These are phyloP conservation scores for Penicillium mononematosum DNA, from an alignment of 495 filamentous ascomycete genomes.

Conservation along the genomic window DNA sequence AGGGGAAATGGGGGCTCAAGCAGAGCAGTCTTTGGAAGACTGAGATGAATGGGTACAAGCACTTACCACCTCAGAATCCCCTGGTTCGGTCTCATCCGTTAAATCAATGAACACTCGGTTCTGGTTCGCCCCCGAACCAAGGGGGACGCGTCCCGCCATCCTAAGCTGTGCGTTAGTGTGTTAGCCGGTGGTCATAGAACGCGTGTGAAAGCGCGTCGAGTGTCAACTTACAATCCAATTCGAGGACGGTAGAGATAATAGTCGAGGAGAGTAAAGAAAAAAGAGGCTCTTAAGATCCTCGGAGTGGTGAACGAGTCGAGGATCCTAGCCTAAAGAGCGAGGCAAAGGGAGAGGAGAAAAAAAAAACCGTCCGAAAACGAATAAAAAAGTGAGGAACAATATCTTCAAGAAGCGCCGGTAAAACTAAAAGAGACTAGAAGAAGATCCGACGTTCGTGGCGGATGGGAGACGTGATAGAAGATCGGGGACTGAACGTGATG, in stretches of 20 bases:
- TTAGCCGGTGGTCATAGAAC: not conserved
- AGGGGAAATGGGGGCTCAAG: not conserved
- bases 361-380: not conserved
- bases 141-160: conserved; percentile 2
- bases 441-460: not conserved
- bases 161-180: not conserved
- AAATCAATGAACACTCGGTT: conserved; percentile 6
- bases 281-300: not conserved
- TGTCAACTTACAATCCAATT: not conserved
- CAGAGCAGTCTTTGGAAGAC: not conserved
- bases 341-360: not conserved
- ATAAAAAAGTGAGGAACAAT: not conserved
- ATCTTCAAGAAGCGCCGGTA: not conserved
- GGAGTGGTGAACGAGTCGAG: not conserved
- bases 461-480: not conserved
- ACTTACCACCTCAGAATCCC: not conserved
- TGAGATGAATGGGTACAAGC: not conserved
- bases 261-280: not conserved
- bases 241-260: not conserved
- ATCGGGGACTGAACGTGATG: not conserved
- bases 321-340: not conserved
- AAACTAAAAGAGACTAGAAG: not conserved
- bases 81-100: not conserved
- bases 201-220: not conserved
- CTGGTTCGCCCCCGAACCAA: not conserved